phyloP scores from a whole-genome alignment of 768 basidiomycete species.

The Dentipellis fragilis region DNA sequence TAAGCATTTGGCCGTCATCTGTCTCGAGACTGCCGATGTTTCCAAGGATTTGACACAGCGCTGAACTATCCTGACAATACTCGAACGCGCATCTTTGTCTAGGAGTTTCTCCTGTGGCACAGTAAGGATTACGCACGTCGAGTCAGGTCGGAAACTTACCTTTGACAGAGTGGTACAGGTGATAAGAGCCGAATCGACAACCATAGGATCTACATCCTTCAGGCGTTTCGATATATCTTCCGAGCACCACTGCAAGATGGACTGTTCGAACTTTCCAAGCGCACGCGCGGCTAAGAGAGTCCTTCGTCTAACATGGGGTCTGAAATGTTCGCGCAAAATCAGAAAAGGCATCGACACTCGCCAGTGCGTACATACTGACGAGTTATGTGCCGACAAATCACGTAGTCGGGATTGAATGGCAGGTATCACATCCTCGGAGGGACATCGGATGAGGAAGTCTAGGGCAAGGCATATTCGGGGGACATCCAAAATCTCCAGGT shows the following conservation, averaged over 20 bases:
- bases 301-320: conserved; percentile 3
- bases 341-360: background rate
- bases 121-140: background rate
- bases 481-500: conserved; percentile 50
- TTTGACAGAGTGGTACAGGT: conserved; percentile 5
- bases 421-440: conserved; percentile 62
- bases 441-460: conserved; percentile 51
- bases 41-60: conserved; percentile 1
- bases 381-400: conserved; percentile 58
- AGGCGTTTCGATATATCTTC: conserved; percentile 8
- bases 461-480: conserved; percentile 62
- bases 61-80: background rate
- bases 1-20: conserved; percentile 6
- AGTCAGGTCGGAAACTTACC: background rate
- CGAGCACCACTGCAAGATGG: conserved; percentile 3
- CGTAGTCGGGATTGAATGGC: conserved; percentile 61
- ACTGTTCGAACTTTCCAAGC: conserved; percentile 6
- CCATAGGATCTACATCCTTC: conserved; percentile 8
- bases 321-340: background rate
- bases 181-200: conserved; percentile 6
- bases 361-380: conserved; percentile 48
- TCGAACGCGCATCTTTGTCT: conserved; percentile 1
- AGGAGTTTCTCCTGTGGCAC: conserved; percentile 9
- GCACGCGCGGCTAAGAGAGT: conserved; percentile 7
- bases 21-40: background rate